Evolutionary conservation across 441 rosid species (phyloP).

Genomic region (Pelargonium fulgidum): DNA sequence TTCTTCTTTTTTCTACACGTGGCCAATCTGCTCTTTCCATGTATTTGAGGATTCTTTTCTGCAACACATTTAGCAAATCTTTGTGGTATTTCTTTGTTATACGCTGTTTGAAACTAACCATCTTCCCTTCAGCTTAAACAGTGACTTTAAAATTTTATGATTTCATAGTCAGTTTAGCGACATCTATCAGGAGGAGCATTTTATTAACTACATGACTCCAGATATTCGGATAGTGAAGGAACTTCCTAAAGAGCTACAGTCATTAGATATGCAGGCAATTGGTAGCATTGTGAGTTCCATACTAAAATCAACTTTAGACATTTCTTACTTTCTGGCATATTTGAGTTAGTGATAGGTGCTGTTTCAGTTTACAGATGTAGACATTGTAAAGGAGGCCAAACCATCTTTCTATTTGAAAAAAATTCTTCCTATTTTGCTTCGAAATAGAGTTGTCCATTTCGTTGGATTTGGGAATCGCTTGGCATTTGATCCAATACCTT

Average conservation of each 20-base stretch:
- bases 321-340: too few species aligned
- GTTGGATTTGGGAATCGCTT: constrained; percentile 90
- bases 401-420: constrained; percentile 77
- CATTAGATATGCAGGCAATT: constrained; percentile 78
- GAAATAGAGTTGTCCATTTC: constrained; percentile 76
- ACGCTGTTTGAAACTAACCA: background rate
- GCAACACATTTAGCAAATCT: background rate
- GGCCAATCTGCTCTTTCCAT: too few species aligned
- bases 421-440: constrained; percentile 70
- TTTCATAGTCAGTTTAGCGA: constrained; percentile 74
- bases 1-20: background rate
- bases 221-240: constrained; percentile 79
- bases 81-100: background rate
- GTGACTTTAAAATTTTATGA: constrained; percentile 24
- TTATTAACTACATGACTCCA: constrained; percentile 64
- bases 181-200: constrained; percentile 88
- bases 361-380: constrained; percentile 66
- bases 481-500: constrained; percentile 91
- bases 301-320: background rate
- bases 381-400: constrained; percentile 74
- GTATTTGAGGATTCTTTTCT: background rate
- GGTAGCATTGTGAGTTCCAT: constrained; percentile 76
- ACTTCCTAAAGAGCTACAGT: constrained; percentile 70
- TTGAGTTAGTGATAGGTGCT: constrained; percentile 3
- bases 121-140: constrained; percentile 17